Base-by-base conservation (phyloP, 441 rosid species). In the Sinapis alba region DNA sequence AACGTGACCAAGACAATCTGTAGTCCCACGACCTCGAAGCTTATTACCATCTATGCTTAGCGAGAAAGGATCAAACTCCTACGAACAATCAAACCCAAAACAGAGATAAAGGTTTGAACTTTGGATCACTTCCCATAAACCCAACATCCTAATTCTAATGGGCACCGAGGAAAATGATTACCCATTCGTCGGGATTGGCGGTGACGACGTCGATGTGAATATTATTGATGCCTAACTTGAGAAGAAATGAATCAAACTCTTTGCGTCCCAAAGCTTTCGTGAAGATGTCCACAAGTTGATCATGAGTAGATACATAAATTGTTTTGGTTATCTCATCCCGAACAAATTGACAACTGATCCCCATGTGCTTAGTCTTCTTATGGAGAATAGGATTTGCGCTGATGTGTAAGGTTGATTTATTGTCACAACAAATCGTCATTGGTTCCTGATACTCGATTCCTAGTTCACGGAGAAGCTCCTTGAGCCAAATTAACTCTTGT, bases 121-220 rank as follows among this genome's bases (percentile, higher is more conserved):
- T 59, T 53, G 12, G 62, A 63, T 15, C 71, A 28, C 26, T 51
- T 23, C 7, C 1, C 0, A 68, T 62, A 57, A 36, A 51, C n/a
- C n/a, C n/a, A n/a, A n/a, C n/a, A n/a, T n/a, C n/a, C n/a, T 53
- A 72, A 27, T 20, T 21, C 65, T 5, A 69, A 96, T 87, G 57
- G 57, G 57, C 9, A 51, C 57, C 24, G 24, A 19, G 47, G 47
- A 20, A 30, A 38, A 16, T 3, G 10, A 45, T 68, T 7, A 96
- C 99, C 99, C 98, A 93, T 58, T 89, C 98, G 74, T 83, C 85
- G 6, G 97, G 96, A 83, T 96, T 81, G 0, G 97, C 97, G 30
- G 99, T 91, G 87, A 96, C 99, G 28, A 96, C 98, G 81, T 96
- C 99, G 97, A 90, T 93, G 72, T 96, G 99, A 98, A 93, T 93